Conservation (phyloP, 1,284 basidiomycete species). For the Tylopilus sp. region DNA sequence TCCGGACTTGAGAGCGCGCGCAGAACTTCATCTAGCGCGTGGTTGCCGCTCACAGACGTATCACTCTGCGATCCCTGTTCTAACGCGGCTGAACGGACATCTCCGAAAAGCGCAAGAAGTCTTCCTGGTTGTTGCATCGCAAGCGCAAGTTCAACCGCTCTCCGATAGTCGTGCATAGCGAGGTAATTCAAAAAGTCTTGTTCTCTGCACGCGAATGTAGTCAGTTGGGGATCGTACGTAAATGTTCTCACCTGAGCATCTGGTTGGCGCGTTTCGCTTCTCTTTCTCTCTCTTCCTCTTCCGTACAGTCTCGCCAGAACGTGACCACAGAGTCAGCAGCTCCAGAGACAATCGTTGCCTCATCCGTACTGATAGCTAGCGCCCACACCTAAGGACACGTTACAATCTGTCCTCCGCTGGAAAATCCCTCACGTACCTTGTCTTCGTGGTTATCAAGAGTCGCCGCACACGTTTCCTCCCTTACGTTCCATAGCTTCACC, state of each 20-base stretch:
- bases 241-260: slow-evolving; percentile 67
- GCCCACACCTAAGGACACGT: slow-evolving; percentile 77
- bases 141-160: slow-evolving; percentile 88
- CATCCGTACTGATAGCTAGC: slow-evolving; percentile 74
- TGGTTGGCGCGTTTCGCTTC: slow-evolving; percentile 66
- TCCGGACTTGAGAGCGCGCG: slow-evolving; percentile 67
- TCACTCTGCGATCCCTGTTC: slow-evolving; percentile 9
- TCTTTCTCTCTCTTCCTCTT: slow-evolving; percentile 71
- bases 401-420: slow-evolving; percentile 1
- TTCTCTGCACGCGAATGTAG: slow-evolving; percentile 53
- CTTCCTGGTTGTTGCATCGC: slow-evolving; percentile 92
- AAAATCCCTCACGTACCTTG: slow-evolving; percentile 55
- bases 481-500: slow-evolving; percentile 93
- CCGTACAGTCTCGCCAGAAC: slow-evolving; percentile 92
- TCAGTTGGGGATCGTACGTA: slow-evolving; percentile 3
- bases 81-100: slow-evolving; percentile 44
- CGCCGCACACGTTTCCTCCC: slow-evolving; percentile 80
- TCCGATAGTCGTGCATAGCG: slow-evolving; percentile 83
- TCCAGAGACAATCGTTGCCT: slow-evolving; percentile 81
- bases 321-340: slow-evolving; percentile 93
- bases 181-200: slow-evolving; percentile 95
- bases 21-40: slow-evolving; percentile 80
- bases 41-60: slow-evolving; percentile 58
- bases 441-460: slow-evolving; percentile 97
- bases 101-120: slow-evolving; percentile 77